phyloP scores from a whole-genome alignment of 2,329 filamentous ascomycete genomes.

The Alternaria sp. region DNA sequence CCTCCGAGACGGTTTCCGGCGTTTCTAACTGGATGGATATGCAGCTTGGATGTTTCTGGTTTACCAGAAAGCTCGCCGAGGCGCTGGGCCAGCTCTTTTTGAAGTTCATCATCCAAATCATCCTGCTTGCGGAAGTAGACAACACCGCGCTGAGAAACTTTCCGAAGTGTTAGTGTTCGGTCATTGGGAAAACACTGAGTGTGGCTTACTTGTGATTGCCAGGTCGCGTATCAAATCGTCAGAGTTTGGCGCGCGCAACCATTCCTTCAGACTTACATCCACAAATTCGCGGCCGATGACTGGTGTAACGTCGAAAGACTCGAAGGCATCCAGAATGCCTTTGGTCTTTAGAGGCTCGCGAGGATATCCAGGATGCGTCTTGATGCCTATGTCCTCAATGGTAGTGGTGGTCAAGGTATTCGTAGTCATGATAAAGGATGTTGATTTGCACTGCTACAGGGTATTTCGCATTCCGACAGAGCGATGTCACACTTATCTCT shows the following conservation, averaged over 20 bases:
- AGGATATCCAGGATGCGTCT: neutral
- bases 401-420: constrained; percentile 1
- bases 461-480: neutral
- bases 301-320: constrained; percentile 66
- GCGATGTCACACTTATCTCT: neutral
- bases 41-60: constrained; percentile 62
- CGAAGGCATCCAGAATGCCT: constrained; percentile 59
- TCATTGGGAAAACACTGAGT: neutral
- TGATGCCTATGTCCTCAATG: neutral
- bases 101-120: constrained; percentile 58
- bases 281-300: constrained; percentile 68
- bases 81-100: constrained; percentile 61
- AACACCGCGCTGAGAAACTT: constrained; percentile 60
- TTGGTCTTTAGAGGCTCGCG: constrained; percentile 49
- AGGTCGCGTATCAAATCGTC: constrained; percentile 71
- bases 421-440: constrained; percentile 7
- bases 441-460: neutral
- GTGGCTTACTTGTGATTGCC: constrained; percentile 53
- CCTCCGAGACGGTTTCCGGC: constrained; percentile 53
- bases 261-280: constrained; percentile 65
- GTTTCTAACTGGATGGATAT: constrained; percentile 65
- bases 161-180: neutral
- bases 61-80: constrained; percentile 66
- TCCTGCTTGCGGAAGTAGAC: constrained; percentile 63
- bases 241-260: constrained; percentile 67